phyloP scores from a whole-genome alignment of 2,329 filamentous ascomycete species.

The Ilyonectria destructans region DNA sequence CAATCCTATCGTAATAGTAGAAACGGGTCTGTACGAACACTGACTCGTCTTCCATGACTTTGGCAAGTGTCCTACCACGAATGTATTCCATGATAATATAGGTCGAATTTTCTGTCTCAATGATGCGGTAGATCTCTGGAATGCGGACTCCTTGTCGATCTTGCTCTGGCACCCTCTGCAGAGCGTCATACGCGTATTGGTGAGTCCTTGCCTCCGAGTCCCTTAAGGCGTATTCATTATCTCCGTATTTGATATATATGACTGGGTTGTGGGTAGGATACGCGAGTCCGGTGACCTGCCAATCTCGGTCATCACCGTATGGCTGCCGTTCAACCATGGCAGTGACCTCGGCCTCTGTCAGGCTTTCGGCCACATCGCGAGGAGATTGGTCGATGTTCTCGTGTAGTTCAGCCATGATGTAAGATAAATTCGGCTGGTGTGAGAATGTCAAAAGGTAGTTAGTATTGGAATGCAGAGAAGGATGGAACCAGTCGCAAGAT shows the following conservation, averaged over 20 bases:
- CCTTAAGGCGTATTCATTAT: background rate
- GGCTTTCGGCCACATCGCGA: background rate
- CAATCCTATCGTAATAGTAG: constrained; percentile 2
- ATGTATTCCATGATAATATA: constrained; percentile 22
- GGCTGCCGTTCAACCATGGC: background rate
- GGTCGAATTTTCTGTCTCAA: background rate
- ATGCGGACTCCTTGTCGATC: constrained; percentile 18
- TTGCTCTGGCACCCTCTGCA: background rate
- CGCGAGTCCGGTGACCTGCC: background rate
- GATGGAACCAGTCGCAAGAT: too few species aligned
- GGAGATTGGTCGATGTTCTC: background rate
- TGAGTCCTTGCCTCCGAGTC: constrained; percentile 12
- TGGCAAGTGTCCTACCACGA: background rate
- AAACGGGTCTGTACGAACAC: background rate
- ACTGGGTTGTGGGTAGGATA: constrained; percentile 8
- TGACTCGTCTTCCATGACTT: background rate
- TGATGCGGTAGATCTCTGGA: constrained; percentile 13
- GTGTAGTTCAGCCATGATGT: background rate
- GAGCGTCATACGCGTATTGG: background rate
- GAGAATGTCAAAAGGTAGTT: too few species aligned
- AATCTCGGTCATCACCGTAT: background rate
- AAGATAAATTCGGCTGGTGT: too few species aligned
- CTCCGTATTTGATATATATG: constrained; percentile 16
- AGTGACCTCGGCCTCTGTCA: background rate
- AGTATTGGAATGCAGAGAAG: too few species aligned